Evolutionary conservation across 192 early-diverging fungal species (phyloP).

Genomic region (Ramicandelaber brevisporus): DNA sequence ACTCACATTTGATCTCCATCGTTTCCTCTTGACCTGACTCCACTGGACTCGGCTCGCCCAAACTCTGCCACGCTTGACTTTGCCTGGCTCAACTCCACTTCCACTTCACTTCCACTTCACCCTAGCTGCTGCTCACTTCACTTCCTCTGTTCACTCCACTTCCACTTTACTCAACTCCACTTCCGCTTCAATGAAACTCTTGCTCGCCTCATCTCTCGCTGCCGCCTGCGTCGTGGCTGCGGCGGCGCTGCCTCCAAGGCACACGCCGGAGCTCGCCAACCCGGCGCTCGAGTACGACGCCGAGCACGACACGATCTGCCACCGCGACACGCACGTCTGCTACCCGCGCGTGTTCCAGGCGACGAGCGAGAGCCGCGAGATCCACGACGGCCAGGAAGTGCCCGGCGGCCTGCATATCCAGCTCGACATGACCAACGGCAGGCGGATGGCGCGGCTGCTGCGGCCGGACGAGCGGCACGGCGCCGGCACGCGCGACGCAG

Average conservation of each 20-base stretch:
- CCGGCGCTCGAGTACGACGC: neutral
- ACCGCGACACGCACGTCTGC: conserved; percentile 13
- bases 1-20: too few species aligned
- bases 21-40: too few species aligned
- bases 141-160: too few species aligned
- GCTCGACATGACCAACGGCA: conserved; percentile 28
- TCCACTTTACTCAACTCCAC: too few species aligned
- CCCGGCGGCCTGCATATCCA: conserved; percentile 34
- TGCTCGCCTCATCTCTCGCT: conserved; percentile 2
- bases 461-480: conserved; percentile 3
- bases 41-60: too few species aligned
- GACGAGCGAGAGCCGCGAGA: conserved; percentile 25
- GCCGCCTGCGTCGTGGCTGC: conserved; percentile 1
- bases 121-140: too few species aligned
- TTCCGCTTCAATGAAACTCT: too few species aligned
- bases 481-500: conserved; percentile 1
- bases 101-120: too few species aligned
- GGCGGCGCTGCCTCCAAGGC: conserved; percentile 1
- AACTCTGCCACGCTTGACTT: too few species aligned
- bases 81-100: too few species aligned
- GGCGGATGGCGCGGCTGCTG: conserved; percentile 26
- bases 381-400: conserved; percentile 29
- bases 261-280: neutral
- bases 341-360: conserved; percentile 28
- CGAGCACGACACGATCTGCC: conserved; percentile 9